A percentile compares a stretch with the other conserved stretches of the same genome.
Evolutionary conservation across 2,329 filamentous ascomycete species (phyloP).

Genomic region (Pseudogymnoascus sp.): DNA sequence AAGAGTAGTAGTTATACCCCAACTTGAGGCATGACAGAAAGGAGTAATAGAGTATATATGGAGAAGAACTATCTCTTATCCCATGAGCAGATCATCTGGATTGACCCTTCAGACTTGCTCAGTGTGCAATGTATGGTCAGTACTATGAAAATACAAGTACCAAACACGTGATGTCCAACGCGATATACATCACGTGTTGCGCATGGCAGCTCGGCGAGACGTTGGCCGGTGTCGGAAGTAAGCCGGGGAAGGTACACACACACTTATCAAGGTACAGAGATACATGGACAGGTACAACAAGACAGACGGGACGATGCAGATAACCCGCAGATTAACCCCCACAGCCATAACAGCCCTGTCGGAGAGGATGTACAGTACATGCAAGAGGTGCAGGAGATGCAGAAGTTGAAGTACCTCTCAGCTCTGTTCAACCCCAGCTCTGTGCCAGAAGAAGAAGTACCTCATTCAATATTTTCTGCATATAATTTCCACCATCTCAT

Average conservation of each 20-base stretch:
- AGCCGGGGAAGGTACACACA: background rate
- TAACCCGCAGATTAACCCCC: background rate
- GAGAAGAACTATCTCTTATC: no score
- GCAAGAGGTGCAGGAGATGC: background rate
- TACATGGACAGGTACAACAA: background rate
- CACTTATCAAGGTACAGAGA: background rate
- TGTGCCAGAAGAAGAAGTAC: no score
- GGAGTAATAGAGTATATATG: background rate
- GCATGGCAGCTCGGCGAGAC: no score
- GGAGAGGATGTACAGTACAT: background rate
- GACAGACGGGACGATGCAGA: background rate
- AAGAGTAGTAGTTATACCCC: background rate
- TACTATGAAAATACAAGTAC: no score
- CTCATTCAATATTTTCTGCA: no score
- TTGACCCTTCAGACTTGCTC: no score
- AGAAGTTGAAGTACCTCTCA: background rate
- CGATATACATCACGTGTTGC: no score
- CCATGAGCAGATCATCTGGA: no score
- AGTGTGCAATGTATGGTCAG: no score
- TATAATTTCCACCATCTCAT: background rate
- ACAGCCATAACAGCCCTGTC: background rate
- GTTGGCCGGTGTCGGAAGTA: no score
- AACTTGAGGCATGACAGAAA: background rate
- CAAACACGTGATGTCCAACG: no score
- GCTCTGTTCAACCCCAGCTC: background rate